Percentiles rank a stretch among this genome's conserved stretches.
These are phyloP conservation scores for Lasiosphaeriaceae sp. DNA, from an alignment of 495 filamentous ascomycete species.

Conservation along the genomic window DNA sequence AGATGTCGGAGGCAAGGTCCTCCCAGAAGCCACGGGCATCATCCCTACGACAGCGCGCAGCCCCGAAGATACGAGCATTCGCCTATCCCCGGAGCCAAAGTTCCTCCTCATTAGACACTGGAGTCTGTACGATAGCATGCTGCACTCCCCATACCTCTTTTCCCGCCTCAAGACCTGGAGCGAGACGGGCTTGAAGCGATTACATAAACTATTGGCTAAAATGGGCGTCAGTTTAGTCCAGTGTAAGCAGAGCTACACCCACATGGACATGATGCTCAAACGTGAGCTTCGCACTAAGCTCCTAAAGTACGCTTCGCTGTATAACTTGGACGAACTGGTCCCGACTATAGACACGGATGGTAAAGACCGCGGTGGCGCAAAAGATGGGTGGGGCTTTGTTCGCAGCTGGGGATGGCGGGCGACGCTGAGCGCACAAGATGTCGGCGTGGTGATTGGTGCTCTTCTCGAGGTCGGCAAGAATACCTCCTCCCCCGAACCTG, in stretches of 20 bases:
- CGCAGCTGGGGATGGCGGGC: constrained; percentile 97
- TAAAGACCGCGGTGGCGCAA: constrained; percentile 52
- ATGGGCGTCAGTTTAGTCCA: constrained; percentile 95
- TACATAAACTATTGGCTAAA: constrained; percentile 95
- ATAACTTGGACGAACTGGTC: constrained; percentile 88
- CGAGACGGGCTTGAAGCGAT: constrained; percentile 76
- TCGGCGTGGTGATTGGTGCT: constrained; percentile 83
- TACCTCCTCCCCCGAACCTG: constrained; percentile 26
- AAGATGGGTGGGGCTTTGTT: constrained; percentile 94
- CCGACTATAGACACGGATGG: constrained; percentile 61
- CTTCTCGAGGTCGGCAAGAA: constrained; percentile 83
- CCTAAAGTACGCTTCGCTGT: constrained; percentile 82
- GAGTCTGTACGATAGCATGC: constrained; percentile 97
- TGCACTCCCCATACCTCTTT: constrained; percentile 94
- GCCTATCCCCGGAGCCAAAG: constrained; percentile 87
- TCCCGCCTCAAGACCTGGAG: constrained; percentile 92
- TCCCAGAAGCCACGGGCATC: constrained; percentile 61
- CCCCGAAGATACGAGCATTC: constrained; percentile 88
- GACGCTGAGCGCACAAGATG: constrained; percentile 85
- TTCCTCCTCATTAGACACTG: constrained; percentile 94
- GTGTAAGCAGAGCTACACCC: constrained; percentile 91
- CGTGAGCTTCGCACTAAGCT: constrained; percentile 79
- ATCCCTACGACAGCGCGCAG: constrained; percentile 86
- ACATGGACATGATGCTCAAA: constrained; percentile 98
- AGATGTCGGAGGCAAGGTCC: constrained; percentile 49